Percentiles rank a stretch among this genome's conserved stretches.
Conservation (phyloP, 106 monocot genomes). For the Dioscorea zingiberensis region DNA sequence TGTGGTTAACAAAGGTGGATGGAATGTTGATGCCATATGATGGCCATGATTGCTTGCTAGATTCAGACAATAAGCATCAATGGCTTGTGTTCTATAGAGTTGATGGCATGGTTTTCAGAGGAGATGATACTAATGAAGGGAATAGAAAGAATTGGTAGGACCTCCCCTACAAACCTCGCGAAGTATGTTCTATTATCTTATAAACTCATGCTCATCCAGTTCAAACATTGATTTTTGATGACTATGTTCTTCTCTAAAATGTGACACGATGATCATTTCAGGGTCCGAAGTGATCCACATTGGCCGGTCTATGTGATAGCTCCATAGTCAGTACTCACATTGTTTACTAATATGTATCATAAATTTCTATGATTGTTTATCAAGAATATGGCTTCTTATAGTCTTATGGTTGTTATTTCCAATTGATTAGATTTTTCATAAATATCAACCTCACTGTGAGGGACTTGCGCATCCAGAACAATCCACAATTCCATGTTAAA, state of each 20-base stretch:
- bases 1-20: constrained; percentile 37
- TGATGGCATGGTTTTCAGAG: constrained; percentile 67
- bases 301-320: constrained; percentile 87
- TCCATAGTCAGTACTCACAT: constrained; percentile 45
- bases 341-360: neutral
- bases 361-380: neutral
- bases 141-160: constrained; percentile 94
- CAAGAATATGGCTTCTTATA: neutral
- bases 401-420: constrained; percentile 1
- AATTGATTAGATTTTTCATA: constrained; percentile 93
- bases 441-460: constrained; percentile 55
- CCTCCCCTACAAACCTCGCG: constrained; percentile 96
- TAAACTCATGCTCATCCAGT: neutral
- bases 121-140: constrained; percentile 73
- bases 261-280: constrained; percentile 26
- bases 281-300: constrained; percentile 90
- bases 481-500: constrained; percentile 87
- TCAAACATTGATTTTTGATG: neutral
- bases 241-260: neutral
- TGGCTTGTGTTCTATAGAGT: constrained; percentile 84
- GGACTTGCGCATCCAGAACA: constrained; percentile 78
- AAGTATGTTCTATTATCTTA: constrained; percentile 25
- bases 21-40: constrained; percentile 89
- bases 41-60: constrained; percentile 85
- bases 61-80: constrained; percentile 63